phyloP scores from a whole-genome alignment of 352 stramenopile genomes.

The Phytophthora cajani region DNA sequence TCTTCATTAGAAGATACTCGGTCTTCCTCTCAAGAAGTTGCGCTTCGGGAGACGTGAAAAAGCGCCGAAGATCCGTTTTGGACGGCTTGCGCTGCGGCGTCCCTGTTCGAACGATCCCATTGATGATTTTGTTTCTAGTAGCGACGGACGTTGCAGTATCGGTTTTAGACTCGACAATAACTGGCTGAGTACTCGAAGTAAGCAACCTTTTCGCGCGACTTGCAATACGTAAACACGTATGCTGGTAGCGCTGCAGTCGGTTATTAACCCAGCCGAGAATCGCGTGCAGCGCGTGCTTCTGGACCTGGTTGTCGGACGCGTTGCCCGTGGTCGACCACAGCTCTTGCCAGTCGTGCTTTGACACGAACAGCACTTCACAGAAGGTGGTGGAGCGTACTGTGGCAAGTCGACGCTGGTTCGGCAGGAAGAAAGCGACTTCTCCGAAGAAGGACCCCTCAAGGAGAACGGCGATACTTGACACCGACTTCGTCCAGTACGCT shows the following conservation, averaged over 20 bases:
- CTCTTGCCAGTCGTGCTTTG: constrained; percentile 61
- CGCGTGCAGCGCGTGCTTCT: constrained; percentile 61
- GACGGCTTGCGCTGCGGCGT: constrained; percentile 4
- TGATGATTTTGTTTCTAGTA: constrained; percentile 2
- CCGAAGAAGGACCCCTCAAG: constrained; percentile 44
- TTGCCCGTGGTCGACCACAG: constrained; percentile 50
- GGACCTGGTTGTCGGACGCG: constrained; percentile 48
- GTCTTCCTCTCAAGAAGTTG: constrained; percentile 60
- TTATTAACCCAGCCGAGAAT: constrained; percentile 69
- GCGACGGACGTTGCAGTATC: not conserved
- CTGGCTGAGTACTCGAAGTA: not conserved
- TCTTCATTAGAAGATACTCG: constrained; percentile 55
- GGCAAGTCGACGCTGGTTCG: constrained; percentile 55
- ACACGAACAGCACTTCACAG: constrained; percentile 64
- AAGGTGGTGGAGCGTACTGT: constrained; percentile 60
- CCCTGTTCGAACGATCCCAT: not conserved
- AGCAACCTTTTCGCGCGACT: constrained; percentile 39
- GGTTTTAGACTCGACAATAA: not conserved
- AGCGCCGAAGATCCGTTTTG: constrained; percentile 26
- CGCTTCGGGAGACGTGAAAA: constrained; percentile 47
- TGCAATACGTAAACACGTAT: constrained; percentile 42
- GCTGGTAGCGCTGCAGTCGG: constrained; percentile 54
- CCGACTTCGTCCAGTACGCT: constrained; percentile 38
- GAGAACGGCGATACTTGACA: constrained; percentile 12
- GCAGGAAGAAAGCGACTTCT: constrained; percentile 71